Evolutionary conservation across 2,329 filamentous ascomycete species (phyloP).

Genomic region (Cladosporium sp.): DNA sequence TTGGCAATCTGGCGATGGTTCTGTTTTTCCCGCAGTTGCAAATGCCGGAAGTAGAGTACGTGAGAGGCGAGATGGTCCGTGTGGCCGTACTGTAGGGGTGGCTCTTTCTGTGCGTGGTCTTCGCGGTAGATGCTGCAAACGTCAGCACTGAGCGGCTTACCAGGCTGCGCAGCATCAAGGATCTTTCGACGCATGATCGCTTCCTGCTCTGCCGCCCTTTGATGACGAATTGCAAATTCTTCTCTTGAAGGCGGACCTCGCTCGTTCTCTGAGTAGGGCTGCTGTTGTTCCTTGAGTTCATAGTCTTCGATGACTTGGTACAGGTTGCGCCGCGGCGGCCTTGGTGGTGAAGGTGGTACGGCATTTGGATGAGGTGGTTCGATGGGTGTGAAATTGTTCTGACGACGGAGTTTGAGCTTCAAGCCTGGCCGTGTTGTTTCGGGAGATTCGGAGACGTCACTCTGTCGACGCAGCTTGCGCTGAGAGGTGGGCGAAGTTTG

Average conservation of each 20-base stretch:
- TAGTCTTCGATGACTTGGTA: constrained; percentile 36
- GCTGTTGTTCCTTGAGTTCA: constrained; percentile 37
- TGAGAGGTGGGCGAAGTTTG: constrained; percentile 24
- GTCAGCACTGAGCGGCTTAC: constrained; percentile 70
- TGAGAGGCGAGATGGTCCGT: constrained; percentile 82
- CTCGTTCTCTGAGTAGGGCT: constrained; percentile 35
- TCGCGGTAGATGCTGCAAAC: constrained; percentile 48
- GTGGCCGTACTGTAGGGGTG: constrained; percentile 78
- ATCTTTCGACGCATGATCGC: constrained; percentile 50
- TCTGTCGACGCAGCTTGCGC: constrained; percentile 25
- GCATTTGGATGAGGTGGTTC: constrained; percentile 36
- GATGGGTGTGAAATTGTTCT: constrained; percentile 19
- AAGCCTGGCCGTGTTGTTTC: constrained; percentile 30
- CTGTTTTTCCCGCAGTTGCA: constrained; percentile 77
- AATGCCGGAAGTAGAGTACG: constrained; percentile 73
- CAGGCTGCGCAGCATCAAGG: constrained; percentile 70
- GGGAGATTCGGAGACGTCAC: constrained; percentile 25
- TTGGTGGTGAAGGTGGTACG: constrained; percentile 27
- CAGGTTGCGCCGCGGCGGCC: constrained; percentile 33
- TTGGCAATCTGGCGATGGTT: constrained; percentile 77
- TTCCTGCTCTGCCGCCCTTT: constrained; percentile 32
- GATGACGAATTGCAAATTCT: constrained; percentile 27
- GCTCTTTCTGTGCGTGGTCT: constrained; percentile 68
- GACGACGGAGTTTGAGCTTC: constrained; percentile 31
- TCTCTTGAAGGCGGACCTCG: constrained; percentile 31